A percentile compares a stretch with the other conserved stretches of the same genome.
phyloP scores from a whole-genome alignment of 2,329 filamentous ascomycete genomes.

The Sporothrix globosa region DNA sequence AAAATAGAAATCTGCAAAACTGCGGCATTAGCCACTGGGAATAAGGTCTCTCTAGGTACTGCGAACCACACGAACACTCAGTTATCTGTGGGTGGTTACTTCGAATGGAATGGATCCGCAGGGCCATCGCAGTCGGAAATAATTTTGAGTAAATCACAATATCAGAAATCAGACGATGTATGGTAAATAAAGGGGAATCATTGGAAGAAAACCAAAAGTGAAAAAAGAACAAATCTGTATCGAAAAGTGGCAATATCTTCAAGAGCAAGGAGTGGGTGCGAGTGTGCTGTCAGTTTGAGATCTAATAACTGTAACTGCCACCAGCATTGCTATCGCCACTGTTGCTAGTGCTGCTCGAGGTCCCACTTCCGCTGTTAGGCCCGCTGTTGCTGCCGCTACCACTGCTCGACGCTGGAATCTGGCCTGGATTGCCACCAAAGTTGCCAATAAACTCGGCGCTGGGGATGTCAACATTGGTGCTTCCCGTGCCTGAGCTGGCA shows the following conservation, averaged over 20 bases:
- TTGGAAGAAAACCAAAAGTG: background rate
- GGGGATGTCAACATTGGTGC: constrained; percentile 11
- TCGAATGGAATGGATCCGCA: background rate
- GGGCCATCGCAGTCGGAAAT: too few species aligned
- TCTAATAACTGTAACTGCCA: constrained; percentile 5
- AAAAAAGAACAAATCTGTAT: background rate
- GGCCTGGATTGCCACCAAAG: constrained; percentile 25
- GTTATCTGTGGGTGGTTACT: background rate
- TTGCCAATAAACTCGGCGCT: constrained; percentile 17
- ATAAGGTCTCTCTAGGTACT: too few species aligned
- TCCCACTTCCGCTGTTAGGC: background rate
- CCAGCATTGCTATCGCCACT: background rate
- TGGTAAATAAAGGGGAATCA: too few species aligned
- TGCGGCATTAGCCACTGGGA: too few species aligned
- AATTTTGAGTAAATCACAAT: too few species aligned
- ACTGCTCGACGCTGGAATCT: background rate
- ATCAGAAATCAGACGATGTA: too few species aligned
- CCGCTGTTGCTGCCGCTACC: background rate
- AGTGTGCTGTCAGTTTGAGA: background rate
- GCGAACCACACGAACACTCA: background rate
- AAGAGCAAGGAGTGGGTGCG: background rate
- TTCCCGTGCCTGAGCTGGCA: background rate
- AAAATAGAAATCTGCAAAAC: too few species aligned
- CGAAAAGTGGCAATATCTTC: background rate
- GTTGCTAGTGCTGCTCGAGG: background rate